These are phyloP conservation scores for Metschnikowia proteae DNA, from an alignment of 805 yeast genomes.

Conservation along the genomic window DNA sequence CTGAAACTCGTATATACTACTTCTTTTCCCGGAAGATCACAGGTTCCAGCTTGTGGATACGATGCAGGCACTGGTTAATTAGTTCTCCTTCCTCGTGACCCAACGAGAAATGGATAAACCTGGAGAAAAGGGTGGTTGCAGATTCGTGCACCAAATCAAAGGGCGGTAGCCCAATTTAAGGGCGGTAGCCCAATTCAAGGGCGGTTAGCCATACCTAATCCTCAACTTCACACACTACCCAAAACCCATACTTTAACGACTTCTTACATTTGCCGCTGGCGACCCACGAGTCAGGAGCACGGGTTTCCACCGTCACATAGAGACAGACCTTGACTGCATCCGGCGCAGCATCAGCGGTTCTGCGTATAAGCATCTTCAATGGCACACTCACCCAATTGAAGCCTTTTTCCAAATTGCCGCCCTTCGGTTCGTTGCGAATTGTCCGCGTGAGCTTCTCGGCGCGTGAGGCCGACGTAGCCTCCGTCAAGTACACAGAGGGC, in stretches of 20 bases:
- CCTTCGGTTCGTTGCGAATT: constrained; percentile 14
- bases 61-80: too few species aligned
- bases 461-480: constrained; percentile 26
- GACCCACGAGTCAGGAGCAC: constrained; percentile 22
- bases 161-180: too few species aligned
- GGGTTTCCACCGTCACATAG: constrained; percentile 25
- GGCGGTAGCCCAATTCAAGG: too few species aligned
- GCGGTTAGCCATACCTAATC: neutral
- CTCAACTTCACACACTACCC: constrained; percentile 19
- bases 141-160: too few species aligned
- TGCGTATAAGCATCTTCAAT: constrained; percentile 15
- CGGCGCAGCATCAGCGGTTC: neutral
- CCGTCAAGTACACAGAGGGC: constrained; percentile 33
- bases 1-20: too few species aligned
- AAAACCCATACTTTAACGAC: constrained; percentile 25
- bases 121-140: too few species aligned
- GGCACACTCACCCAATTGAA: constrained; percentile 38
- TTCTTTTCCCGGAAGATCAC: too few species aligned
- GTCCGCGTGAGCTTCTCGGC: constrained; percentile 30
- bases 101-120: too few species aligned
- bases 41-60: too few species aligned
- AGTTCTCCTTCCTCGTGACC: too few species aligned
- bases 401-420: constrained; percentile 16
- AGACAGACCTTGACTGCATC: constrained; percentile 23
- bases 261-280: constrained; percentile 9